A percentile compares a stretch with the other conserved stretches of the same genome.
These are phyloP conservation scores for Gaeumannomyces tritici DNA, from an alignment of 2,329 filamentous ascomycete species.

Conservation along the genomic window DNA sequence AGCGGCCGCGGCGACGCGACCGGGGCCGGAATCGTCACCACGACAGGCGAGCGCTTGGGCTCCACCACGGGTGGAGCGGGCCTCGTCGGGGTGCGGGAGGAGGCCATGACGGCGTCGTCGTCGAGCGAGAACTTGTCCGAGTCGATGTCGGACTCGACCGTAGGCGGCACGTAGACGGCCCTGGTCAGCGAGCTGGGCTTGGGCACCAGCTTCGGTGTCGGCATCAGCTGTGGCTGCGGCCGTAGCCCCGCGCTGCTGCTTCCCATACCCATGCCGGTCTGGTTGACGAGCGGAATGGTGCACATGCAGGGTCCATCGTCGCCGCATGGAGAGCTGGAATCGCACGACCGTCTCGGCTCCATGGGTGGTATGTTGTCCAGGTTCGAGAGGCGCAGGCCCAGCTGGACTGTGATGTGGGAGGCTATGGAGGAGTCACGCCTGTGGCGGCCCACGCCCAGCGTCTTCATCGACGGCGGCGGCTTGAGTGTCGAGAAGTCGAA, in stretches of 20 bases:
- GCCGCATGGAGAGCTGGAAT: not conserved
- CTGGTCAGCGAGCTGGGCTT: slow-evolving; percentile 9
- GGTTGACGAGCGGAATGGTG: slow-evolving; percentile 4
- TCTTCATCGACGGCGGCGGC: slow-evolving; percentile 33
- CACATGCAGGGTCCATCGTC: not conserved
- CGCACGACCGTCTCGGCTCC: slow-evolving; percentile 7
- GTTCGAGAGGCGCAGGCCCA: slow-evolving; percentile 58
- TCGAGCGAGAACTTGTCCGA: slow-evolving; percentile 6
- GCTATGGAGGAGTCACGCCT: slow-evolving; percentile 50
- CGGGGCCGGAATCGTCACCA: slow-evolving; percentile 18
- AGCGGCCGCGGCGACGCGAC: not conserved
- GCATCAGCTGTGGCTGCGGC: not conserved
- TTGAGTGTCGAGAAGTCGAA: slow-evolving; percentile 20
- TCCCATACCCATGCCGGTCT: not conserved
- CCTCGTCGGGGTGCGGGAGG: slow-evolving; percentile 18
- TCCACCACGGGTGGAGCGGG: not conserved
- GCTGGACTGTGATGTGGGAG: slow-evolving; percentile 62
- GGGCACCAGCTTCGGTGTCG: not conserved
- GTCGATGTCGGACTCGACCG: slow-evolving; percentile 5
- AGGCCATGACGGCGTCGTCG: slow-evolving; percentile 16
- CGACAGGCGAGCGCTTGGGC: slow-evolving; percentile 9
- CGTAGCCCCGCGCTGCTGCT: not conserved
- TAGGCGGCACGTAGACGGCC: not conserved
- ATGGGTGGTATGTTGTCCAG: slow-evolving; percentile 37
- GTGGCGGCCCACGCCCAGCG: slow-evolving; percentile 33